A percentile compares a stretch with the other conserved stretches of the same genome.
Evolutionary conservation across 495 filamentous ascomycete species (phyloP).

Genomic region (Hypomontagnella monticulosa): DNA sequence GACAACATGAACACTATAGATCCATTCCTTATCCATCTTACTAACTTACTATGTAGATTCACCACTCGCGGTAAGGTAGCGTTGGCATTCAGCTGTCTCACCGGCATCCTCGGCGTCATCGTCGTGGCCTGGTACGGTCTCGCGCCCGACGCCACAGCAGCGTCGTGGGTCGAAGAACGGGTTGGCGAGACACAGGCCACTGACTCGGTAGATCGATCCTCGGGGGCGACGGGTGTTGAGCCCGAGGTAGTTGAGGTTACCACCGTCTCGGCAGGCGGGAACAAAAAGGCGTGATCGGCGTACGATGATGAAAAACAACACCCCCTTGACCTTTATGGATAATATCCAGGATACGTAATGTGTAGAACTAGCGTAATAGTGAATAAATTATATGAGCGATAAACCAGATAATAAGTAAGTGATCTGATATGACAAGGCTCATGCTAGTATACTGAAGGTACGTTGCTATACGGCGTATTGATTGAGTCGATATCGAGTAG

Average conservation of each 20-base stretch:
- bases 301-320: too few species aligned
- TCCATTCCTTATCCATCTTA: neutral
- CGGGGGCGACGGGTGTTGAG: conserved; percentile 16
- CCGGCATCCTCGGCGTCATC: conserved; percentile 76
- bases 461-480: too few species aligned
- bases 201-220: conserved; percentile 13
- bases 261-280: conserved; percentile 16
- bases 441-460: too few species aligned
- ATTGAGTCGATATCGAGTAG: too few species aligned
- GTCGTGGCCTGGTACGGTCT: conserved; percentile 75
- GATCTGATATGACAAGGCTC: too few species aligned
- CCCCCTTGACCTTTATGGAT: too few species aligned
- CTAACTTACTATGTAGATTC: conserved; percentile 57
- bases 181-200: neutral
- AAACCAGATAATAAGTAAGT: too few species aligned
- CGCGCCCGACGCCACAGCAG: conserved; percentile 38
- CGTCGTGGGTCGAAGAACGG: conserved; percentile 3
- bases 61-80: conserved; percentile 76
- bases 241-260: conserved; percentile 24
- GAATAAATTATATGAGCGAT: too few species aligned
- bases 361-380: too few species aligned
- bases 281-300: conserved; percentile 11
- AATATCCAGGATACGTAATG: too few species aligned
- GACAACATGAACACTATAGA: conserved; percentile 22
- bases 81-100: conserved; percentile 73